These are phyloP conservation scores for Colletotrichum sp. DNA, from an alignment of 2,329 filamentous ascomycete species.

Conservation along the genomic window DNA sequence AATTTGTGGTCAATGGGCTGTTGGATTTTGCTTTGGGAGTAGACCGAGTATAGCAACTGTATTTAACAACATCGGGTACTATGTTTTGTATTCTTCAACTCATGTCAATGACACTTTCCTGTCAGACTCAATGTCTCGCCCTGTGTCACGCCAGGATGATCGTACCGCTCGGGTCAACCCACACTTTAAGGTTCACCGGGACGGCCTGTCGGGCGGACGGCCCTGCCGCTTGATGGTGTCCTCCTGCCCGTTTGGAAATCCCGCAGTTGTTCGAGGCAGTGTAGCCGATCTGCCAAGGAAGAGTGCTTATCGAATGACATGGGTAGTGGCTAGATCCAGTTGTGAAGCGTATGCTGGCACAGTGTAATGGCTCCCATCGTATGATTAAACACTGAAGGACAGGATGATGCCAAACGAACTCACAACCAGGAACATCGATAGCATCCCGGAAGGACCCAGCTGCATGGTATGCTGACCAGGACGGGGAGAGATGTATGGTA, in stretches of 20 bases:
- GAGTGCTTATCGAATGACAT: background rate
- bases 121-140: background rate
- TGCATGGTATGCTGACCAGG: background rate
- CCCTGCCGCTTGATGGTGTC: background rate
- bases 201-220: background rate
- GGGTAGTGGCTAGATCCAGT: background rate
- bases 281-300: background rate
- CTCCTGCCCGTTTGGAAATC: background rate
- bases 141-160: background rate
- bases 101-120: background rate
- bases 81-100: background rate
- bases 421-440: background rate
- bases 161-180: background rate
- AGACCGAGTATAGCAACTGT: background rate
- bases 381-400: background rate
- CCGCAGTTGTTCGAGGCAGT: background rate
- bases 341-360: background rate
- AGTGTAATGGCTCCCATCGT: background rate
- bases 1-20: background rate
- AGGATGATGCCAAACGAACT: background rate
- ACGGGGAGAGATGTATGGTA: background rate
- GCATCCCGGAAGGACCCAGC: background rate
- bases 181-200: conserved; percentile 1
- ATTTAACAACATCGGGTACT: background rate
- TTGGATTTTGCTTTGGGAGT: background rate